These are phyloP conservation scores for Glebionis coronaria DNA, from an alignment of 129 eudicot species.

Conservation along the genomic window DNA sequence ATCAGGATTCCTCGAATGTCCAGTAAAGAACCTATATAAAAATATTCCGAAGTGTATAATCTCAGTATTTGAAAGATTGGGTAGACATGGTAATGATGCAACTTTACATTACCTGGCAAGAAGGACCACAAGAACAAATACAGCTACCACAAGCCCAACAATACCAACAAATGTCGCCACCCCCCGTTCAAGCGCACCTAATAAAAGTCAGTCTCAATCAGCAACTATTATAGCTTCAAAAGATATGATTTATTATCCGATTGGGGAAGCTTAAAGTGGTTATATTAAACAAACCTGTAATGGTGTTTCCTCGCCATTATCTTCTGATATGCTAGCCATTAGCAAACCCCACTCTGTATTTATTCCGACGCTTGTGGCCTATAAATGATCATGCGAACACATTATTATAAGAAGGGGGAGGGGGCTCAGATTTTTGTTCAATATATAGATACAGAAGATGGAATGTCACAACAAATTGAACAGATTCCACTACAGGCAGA, in stretches of 20 bases:
- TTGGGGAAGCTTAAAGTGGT: neutral
- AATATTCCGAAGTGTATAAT: slow-evolving; percentile 7
- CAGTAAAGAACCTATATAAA: slow-evolving; percentile 66
- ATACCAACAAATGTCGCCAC: slow-evolving; percentile 91
- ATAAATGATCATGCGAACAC: slow-evolving; percentile 14
- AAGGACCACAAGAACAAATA: slow-evolving; percentile 67
- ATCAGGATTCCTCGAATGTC: slow-evolving; percentile 46
- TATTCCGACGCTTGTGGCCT: slow-evolving; percentile 95
- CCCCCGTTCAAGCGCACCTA: slow-evolving; percentile 92
- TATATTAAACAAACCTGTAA: slow-evolving; percentile 58
- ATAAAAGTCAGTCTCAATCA: slow-evolving; percentile 11
- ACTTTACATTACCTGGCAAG: slow-evolving; percentile 49
- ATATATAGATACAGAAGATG: neutral
- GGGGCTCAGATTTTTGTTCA: neutral
- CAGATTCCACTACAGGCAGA: too few relatives aligned
- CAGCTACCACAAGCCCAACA: slow-evolving; percentile 84
- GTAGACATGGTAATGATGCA: neutral
- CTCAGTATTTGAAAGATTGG: neutral
- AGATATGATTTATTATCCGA: neutral
- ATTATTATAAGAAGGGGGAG: neutral
- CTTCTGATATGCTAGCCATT: slow-evolving; percentile 98
- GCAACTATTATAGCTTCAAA: neutral
- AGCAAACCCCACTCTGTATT: slow-evolving; percentile 98
- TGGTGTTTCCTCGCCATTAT: slow-evolving; percentile 97
- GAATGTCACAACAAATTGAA: too few relatives aligned